Evolutionary conservation across 768 basidiomycete species (phyloP), one percentile per base, ranked within the genome.

Genomic region (Suillus ampliporus): DNA sequence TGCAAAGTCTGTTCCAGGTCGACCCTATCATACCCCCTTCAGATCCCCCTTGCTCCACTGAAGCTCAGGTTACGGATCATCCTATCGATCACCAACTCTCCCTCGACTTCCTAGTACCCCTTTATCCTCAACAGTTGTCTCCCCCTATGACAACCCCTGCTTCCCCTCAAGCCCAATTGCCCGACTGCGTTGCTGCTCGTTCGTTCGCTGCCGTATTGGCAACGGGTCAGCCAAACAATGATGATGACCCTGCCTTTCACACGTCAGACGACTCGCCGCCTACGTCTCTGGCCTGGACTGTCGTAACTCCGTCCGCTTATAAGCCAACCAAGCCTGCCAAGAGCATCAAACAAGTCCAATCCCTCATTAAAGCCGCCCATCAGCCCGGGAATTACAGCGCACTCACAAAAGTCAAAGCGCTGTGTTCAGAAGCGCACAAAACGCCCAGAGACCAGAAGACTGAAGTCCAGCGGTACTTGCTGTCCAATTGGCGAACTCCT

Each of bases 401-500:
- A 37, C 72, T 83, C 57, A 69, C 73, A 40, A 79, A 74, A 64
- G 76, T 83, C 65, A 83, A 83, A 69, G 75, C 76, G 56, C 65
- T 83, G 44, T 83, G 82, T 66, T 76, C 80, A 0, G 79, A 81
- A 40, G 82, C 82, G 13, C 82, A 83, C 57, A 68, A 67, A 56
- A 82, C 81, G 0, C 77, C 78, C 14, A 75, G 78, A 64, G 82
- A 82, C 19, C 72, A 73, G 46, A 83, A 83, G 67, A 81, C 79
- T 2, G 78, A 81, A 13, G 67, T 80, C n/a, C 82, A 83, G 57
- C 74, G 76, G 57, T 80, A 74, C 56, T 67, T 83, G 13, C 66
- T 83, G 14, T 71, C 74, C 3, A 81, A 79, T 64, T 83, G 82
- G 82, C 77, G 80, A 28, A 83, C 79, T 59, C 81, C 81, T 8